These are phyloP conservation scores for Galeopsis tetrahit DNA, from an alignment of 257 asterid species.

Conservation along the genomic window DNA sequence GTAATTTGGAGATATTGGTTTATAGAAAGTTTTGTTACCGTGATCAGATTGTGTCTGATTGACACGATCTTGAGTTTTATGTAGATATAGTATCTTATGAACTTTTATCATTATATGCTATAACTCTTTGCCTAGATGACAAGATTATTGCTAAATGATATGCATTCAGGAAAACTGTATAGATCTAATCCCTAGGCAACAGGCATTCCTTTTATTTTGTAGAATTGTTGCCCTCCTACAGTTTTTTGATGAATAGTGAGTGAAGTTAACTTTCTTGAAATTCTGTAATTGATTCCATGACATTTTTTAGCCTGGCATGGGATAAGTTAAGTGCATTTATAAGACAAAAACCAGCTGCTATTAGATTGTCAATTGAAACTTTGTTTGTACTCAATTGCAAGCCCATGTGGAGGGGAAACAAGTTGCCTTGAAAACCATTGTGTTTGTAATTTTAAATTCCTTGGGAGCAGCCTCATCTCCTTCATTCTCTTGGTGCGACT, in stretches of 20 bases:
- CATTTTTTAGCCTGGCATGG: not conserved
- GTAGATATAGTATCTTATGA: constrained; percentile 6
- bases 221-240: not conserved
- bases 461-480: constrained; percentile 9
- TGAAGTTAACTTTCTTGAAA: constrained; percentile 8
- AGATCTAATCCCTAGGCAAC: not conserved
- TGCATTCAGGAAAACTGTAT: not conserved
- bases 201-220: constrained; percentile 9
- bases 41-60: constrained; percentile 24
- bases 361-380: not conserved
- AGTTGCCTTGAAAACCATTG: not conserved
- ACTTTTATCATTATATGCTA: not conserved
- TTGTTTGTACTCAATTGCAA: not conserved
- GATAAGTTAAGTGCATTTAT: not conserved
- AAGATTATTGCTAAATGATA: not conserved
- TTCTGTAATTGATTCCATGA: not conserved
- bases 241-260: not conserved
- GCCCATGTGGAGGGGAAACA: constrained; percentile 2
- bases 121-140: not conserved
- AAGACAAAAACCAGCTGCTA: not conserved
- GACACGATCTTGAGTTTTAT: constrained; percentile 11
- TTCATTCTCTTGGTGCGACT: not conserved
- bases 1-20: not conserved
- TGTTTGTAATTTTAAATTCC: constrained; percentile 10
- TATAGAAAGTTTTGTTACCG: not conserved